Evolutionary conservation across 2,329 filamentous ascomycete genomes (phyloP), one percentile per base, ranked within the genome.

Genomic region (Triangularia verruculosa): DNA sequence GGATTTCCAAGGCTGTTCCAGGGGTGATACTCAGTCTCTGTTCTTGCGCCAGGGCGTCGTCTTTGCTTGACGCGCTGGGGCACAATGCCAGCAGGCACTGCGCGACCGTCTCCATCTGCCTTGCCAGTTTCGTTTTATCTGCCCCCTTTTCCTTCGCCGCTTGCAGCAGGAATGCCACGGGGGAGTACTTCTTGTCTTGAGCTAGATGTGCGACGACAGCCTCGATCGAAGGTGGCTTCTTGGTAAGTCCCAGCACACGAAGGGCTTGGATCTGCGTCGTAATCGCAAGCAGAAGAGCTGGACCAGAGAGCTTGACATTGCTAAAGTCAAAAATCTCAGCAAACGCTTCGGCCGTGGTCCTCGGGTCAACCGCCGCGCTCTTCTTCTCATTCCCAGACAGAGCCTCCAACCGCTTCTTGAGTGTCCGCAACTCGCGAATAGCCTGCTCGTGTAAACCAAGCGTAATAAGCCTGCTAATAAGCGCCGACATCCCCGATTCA

Each of bases 401-500:
- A n/a, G 65, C 69, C 55, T 89, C 86, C 52, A 93, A 70, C 30
- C 86, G 81, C 64, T 78, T 81, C 73, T 91, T 92, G 67, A 93
- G 73, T 11, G 87, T 77, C 47, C 84, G 80, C 64, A 93, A 73
- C 70, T 93, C 90, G 70, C 87, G 90, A 51, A 86, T 75, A 0
- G 91, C 90, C 62, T 89, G 79, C n/a, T 87, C 84, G 54, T 89
- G 84, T 59, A 93, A 74, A 1, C 86, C 85, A 56, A 92, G 78
- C 0, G 79, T 78, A 13, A 92, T 77, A 1, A 93, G 78, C 72
- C 88, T 91, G 43, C 84, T 84, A 43, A 89, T 76, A 60, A 93
- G 81, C 0, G 88, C 86, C 15, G 89, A 84, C 81, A 91, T 90
- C 61, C 90, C 91, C 64, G 81, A 87, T 72, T 93, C 91, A 3